Evolutionary conservation across 176 grass and related monocot species (phyloP), one percentile per base, ranked within the genome.

Genomic region (Carex scoparia): DNA sequence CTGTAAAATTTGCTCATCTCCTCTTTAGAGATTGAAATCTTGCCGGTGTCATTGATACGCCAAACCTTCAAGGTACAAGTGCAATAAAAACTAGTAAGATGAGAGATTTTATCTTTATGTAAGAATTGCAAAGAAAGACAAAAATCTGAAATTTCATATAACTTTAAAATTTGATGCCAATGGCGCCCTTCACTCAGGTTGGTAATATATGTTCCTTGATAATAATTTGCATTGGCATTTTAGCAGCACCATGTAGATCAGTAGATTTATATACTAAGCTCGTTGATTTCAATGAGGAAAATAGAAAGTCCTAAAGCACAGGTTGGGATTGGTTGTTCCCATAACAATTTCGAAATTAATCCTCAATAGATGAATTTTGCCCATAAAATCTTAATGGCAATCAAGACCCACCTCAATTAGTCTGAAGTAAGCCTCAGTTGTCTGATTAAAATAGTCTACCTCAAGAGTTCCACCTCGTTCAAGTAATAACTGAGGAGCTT

Each of bases 1-100:
- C 87, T 89, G 65, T 95, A 90, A 16, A 98, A 95, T 88, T 94
- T 98, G 84, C 96, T 93, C 86, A 91, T 74, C 65, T 95, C 96
- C 74, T 98, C 96, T 85, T 95, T 95, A 78, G 78, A 67, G 84
- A 98, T 66, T 85, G 74, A 79, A 85, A 77, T 92, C 89, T 98
- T 98, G 11, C 84, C 61, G 78, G 68, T 85, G 40, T 61, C 89
- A 80, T 92, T 83, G 65, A 98, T 77, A 73, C 65, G 85, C 93
- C 93, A 98, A 80, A 94, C 93, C 96, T 98, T 84, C 78, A 91
- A 89, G 28, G 76, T 67, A 65, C 16, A 85, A 73, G 79, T 58
- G 18, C 54, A 61, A 38, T 27, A 18, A 80, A 35, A 28, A 14
- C 10, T 75, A 53, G 44, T 75, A 53, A 49, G n/a, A 75, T 75